These are phyloP conservation scores for Cryptococcus floricola DNA, from an alignment of 1,284 basidiomycete genomes.

Conservation along the genomic window DNA sequence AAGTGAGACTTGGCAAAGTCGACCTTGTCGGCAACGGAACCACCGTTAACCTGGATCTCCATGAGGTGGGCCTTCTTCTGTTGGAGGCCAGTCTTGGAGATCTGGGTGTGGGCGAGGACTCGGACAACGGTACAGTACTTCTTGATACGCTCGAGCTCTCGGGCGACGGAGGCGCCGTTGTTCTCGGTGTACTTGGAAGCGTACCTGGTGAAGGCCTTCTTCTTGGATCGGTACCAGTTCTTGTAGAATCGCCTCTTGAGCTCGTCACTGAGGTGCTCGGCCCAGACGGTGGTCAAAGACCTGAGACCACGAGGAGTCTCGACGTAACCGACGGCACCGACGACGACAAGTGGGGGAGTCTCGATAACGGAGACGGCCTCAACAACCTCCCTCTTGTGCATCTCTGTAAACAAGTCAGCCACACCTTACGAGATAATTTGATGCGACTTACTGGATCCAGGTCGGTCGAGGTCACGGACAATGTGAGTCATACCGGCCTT, in stretches of 20 bases:
- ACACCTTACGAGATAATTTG: background rate
- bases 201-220: constrained; percentile 97
- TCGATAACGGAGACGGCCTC: constrained; percentile 96
- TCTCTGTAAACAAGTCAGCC: constrained; percentile 59
- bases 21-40: constrained; percentile 95
- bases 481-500: constrained; percentile 99
- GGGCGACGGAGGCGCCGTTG: constrained; percentile 82
- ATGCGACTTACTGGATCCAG: constrained; percentile 77
- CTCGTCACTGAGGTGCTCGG: constrained; percentile 68
- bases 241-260: constrained; percentile 99
- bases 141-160: constrained; percentile 98
- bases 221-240: constrained; percentile 99
- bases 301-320: constrained; percentile 99
- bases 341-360: constrained; percentile 94
- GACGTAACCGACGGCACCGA: constrained; percentile 99
- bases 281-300: constrained; percentile 66
- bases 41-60: constrained; percentile 99
- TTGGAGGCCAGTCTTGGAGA: constrained; percentile 93
- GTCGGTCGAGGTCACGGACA: constrained; percentile 98
- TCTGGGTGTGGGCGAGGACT: constrained; percentile 97
- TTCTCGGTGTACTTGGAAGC: constrained; percentile 99
- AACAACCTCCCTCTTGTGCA: constrained; percentile 99
- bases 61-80: constrained; percentile 99
- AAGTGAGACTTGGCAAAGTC: constrained; percentile 93
- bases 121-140: constrained; percentile 99